phyloP scores from a whole-genome alignment of 1,284 basidiomycete species.

The Tilletia walkeri region DNA sequence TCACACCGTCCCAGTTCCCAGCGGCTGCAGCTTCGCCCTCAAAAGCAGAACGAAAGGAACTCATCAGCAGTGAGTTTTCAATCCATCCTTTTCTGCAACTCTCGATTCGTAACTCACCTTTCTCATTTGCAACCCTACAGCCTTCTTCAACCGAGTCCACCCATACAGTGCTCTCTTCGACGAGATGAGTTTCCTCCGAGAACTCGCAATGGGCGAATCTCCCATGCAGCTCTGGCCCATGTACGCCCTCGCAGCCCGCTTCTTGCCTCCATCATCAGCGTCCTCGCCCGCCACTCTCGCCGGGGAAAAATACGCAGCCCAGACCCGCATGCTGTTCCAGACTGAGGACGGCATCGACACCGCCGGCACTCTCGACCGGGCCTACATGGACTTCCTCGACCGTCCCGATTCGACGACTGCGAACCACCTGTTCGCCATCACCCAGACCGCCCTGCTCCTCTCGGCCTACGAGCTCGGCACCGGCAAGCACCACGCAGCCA shows the following conservation, averaged over 20 bases:
- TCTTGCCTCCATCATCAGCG: not conserved
- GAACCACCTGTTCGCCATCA: not conserved
- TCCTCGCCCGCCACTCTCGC: not conserved
- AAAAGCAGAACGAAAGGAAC: conserved; percentile 31
- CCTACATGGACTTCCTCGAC: conserved; percentile 6
- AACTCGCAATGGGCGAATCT: conserved; percentile 57
- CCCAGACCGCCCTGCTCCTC: not conserved
- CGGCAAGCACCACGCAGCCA: not conserved
- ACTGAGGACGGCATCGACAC: not conserved
- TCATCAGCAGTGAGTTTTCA: conserved; percentile 32
- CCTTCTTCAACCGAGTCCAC: conserved; percentile 57
- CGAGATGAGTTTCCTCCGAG: conserved; percentile 58
- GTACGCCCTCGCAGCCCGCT: conserved; percentile 57
- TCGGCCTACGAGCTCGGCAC: conserved; percentile 10
- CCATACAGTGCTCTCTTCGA: conserved; percentile 58
- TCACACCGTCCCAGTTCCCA: not conserved
- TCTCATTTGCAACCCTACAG: conserved; percentile 53
- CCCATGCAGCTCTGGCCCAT: conserved; percentile 58
- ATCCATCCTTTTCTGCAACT: conserved; percentile 15
- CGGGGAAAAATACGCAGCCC: not conserved
- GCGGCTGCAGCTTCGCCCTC: not conserved
- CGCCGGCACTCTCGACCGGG: not conserved
- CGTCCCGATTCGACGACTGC: not conserved
- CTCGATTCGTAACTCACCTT: conserved; percentile 42
- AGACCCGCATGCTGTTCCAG: not conserved